Evolutionary conservation across 2,329 filamentous ascomycete genomes (phyloP).

Genomic region (Didymella segeticola): DNA sequence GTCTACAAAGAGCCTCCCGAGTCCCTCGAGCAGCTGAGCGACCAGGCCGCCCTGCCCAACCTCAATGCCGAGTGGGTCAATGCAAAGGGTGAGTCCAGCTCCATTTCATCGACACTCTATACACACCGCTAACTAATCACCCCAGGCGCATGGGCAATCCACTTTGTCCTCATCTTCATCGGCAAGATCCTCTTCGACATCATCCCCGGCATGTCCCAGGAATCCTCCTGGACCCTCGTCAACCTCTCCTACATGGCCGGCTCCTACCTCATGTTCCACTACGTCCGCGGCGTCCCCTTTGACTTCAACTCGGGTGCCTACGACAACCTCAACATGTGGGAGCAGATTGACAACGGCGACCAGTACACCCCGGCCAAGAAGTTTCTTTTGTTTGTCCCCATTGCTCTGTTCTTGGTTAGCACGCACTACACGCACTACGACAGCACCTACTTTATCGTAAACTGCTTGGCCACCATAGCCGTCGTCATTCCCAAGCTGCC

Average conservation of each 20-base stretch:
- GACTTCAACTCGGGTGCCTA: slow-evolving; percentile 99
- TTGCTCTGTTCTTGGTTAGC: slow-evolving; percentile 92
- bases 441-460: slow-evolving; percentile 94
- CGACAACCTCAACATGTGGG: slow-evolving; percentile 99
- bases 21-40: slow-evolving; percentile 95
- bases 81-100: slow-evolving; percentile 93
- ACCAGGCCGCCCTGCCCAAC: slow-evolving; percentile 93
- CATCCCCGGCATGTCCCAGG: slow-evolving; percentile 93
- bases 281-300: slow-evolving; percentile 95
- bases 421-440: slow-evolving; percentile 99
- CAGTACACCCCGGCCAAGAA: slow-evolving; percentile 99
- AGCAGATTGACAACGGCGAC: slow-evolving; percentile 98
- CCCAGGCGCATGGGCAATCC: slow-evolving; percentile 95
- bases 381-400: slow-evolving; percentile 92
- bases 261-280: slow-evolving; percentile 99
- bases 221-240: slow-evolving; percentile 97
- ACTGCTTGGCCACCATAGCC: slow-evolving; percentile 87
- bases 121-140: slow-evolving; percentile 10
- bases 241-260: slow-evolving; percentile 99
- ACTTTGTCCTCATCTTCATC: slow-evolving; percentile 87
- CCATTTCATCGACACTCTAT: too few relatives aligned
- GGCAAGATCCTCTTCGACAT: slow-evolving; percentile 98
- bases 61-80: slow-evolving; percentile 99
- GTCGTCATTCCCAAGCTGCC: slow-evolving; percentile 97
- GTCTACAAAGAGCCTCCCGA: slow-evolving; percentile 97